Percentiles rank a stretch among this genome's conserved stretches.
phyloP scores from a whole-genome alignment of 495 filamentous ascomycete genomes.

The Penicillium paxilli region DNA sequence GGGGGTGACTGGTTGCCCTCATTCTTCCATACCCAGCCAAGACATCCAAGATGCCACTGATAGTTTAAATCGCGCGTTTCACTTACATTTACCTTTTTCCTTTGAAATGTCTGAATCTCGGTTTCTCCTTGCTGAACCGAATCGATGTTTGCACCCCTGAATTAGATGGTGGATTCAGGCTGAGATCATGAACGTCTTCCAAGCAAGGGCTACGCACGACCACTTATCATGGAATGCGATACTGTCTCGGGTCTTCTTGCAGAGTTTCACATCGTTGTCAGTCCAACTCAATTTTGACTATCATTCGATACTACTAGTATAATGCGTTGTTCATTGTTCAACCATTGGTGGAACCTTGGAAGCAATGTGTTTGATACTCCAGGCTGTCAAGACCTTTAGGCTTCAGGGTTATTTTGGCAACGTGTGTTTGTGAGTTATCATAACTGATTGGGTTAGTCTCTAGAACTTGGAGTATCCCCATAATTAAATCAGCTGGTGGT shows the following conservation, averaged over 20 bases:
- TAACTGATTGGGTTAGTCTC: no score
- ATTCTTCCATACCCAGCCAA: background rate
- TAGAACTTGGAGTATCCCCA: no score
- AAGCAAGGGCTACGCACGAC: conserved; percentile 4
- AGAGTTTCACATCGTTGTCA: background rate
- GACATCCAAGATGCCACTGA: background rate
- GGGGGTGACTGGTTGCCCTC: background rate
- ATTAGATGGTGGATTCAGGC: background rate
- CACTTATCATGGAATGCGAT: conserved; percentile 2
- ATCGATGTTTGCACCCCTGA: conserved; percentile 1
- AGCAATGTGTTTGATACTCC: background rate
- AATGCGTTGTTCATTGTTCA: background rate
- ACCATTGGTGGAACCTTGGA: background rate
- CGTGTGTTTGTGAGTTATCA: no score
- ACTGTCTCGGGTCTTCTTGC: background rate
- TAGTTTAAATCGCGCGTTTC: background rate
- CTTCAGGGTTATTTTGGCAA: no score
- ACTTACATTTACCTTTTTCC: background rate
- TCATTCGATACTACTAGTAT: no score
- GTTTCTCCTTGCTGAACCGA: conserved; percentile 2
- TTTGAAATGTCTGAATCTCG: background rate
- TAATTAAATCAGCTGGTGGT: no score
- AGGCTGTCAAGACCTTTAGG: no score
- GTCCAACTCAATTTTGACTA: background rate
- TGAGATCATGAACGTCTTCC: background rate